These are phyloP conservation scores for Themeda triandra DNA, from an alignment of 176 grass and related monocot genomes.

Conservation along the genomic window DNA sequence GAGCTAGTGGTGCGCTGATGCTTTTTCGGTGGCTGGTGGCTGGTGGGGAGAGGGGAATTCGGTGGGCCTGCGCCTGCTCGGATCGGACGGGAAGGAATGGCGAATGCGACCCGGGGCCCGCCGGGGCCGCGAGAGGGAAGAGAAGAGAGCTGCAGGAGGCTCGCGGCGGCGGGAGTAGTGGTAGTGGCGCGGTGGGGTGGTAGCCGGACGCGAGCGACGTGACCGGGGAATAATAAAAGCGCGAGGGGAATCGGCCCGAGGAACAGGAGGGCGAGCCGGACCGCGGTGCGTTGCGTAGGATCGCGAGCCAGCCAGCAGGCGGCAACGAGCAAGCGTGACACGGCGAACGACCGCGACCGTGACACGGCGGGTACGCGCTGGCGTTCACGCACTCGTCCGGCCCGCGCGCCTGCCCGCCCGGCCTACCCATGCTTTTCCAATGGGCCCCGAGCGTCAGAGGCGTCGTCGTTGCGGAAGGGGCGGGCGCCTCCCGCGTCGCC, in stretches of 20 bases:
- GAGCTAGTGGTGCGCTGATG: neutral
- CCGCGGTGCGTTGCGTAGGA: neutral
- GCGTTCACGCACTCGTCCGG: neutral
- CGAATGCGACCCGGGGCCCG: neutral
- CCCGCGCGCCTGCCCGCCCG: neutral
- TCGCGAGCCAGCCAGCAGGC: neutral
- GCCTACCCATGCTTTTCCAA: neutral
- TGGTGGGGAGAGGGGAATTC: constrained; percentile 15
- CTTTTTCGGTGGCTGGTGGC: neutral
- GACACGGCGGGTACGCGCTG: too few relatives aligned
- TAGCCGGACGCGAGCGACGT: constrained; percentile 20
- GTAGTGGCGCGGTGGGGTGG: neutral
- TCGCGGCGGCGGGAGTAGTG: neutral
- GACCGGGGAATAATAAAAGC: constrained; percentile 21
- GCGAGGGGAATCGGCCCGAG: neutral
- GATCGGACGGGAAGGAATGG: neutral
- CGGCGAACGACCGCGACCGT: neutral
- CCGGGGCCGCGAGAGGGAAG: neutral
- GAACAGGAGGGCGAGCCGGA: neutral
- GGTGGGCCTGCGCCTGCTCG: neutral
- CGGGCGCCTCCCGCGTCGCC: neutral
- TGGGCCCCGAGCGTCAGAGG: too few relatives aligned
- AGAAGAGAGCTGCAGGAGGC: neutral
- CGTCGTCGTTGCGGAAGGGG: too few relatives aligned
- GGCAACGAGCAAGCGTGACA: neutral